These are phyloP conservation scores for Euptelea pleiosperma DNA, from an alignment of 164 flowering plant genomes.

Conservation along the genomic window DNA sequence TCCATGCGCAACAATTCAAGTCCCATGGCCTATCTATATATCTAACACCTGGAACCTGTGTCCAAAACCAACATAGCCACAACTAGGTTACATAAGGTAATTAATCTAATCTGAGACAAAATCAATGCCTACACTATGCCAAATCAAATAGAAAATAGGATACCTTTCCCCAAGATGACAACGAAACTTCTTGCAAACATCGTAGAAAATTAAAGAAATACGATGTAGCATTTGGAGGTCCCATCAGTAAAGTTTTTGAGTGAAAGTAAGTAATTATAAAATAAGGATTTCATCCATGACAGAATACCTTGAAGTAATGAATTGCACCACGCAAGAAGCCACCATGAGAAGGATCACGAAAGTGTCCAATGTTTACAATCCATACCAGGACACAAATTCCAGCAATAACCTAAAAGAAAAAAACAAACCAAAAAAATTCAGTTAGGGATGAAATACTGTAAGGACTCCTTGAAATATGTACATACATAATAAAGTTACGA, in stretches of 20 bases:
- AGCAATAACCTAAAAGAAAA: slow-evolving; percentile 76
- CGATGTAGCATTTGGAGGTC: not conserved
- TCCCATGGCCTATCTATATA: too few species aligned
- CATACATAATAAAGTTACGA: too few species aligned
- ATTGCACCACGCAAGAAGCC: slow-evolving; percentile 92
- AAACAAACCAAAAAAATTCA: not conserved
- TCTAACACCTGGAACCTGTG: too few species aligned
- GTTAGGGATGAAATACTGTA: not conserved
- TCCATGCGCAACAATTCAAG: too few species aligned
- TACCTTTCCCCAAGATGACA: too few species aligned
- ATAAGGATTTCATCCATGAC: not conserved
- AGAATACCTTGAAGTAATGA: slow-evolving; percentile 90
- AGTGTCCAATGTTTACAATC: slow-evolving; percentile 96
- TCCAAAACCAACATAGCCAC: too few species aligned
- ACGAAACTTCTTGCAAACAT: not conserved
- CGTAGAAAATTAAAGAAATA: not conserved
- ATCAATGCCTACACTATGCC: too few species aligned
- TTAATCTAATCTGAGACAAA: too few species aligned
- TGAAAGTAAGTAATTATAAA: not conserved
- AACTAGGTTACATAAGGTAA: too few species aligned
- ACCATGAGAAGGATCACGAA: slow-evolving; percentile 96
- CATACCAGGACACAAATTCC: slow-evolving; percentile 94
- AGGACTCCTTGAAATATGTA: not conserved
- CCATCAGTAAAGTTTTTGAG: not conserved
- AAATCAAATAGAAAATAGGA: too few species aligned